Evolutionary conservation across 2,329 filamentous ascomycete species (phyloP).

Genomic region (Ophiostoma montium): DNA sequence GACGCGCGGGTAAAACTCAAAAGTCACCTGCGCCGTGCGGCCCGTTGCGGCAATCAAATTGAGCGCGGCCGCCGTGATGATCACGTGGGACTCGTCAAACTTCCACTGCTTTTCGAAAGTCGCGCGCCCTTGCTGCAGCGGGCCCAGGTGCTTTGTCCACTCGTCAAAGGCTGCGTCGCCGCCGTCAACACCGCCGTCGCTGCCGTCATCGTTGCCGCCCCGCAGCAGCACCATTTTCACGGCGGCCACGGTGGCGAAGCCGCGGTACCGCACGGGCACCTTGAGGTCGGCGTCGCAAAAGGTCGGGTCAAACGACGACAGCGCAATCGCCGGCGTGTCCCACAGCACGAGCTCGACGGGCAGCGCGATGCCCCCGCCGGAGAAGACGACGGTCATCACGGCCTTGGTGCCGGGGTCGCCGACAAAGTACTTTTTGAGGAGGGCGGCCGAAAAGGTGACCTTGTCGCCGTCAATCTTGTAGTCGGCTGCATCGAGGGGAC

Average conservation of each 20-base stretch:
- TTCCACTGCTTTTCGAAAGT: slow-evolving; percentile 38
- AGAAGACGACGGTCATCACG: slow-evolving; percentile 39
- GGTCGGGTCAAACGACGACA: background rate
- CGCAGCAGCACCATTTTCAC: slow-evolving; percentile 28
- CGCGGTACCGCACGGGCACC: slow-evolving; percentile 39
- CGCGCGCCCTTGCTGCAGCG: slow-evolving; percentile 33
- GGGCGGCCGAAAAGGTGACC: slow-evolving; percentile 32
- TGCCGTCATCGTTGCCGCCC: slow-evolving; percentile 16
- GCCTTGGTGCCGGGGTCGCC: slow-evolving; percentile 30
- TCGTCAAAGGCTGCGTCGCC: slow-evolving; percentile 37
- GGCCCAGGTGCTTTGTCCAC: slow-evolving; percentile 39
- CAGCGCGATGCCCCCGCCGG: slow-evolving; percentile 31
- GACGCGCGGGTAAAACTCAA: slow-evolving; percentile 41
- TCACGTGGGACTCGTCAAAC: slow-evolving; percentile 31
- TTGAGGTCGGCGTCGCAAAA: slow-evolving; percentile 21
- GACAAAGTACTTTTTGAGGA: slow-evolving; percentile 30
- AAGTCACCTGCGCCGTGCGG: slow-evolving; percentile 31
- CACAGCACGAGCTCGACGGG: slow-evolving; percentile 38
- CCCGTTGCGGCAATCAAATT: slow-evolving; percentile 31
- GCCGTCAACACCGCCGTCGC: background rate
- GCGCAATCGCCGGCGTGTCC: slow-evolving; percentile 27
- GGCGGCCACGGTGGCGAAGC: slow-evolving; percentile 33
- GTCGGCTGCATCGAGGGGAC: slow-evolving; percentile 18
- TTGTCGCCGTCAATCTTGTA: slow-evolving; percentile 31
- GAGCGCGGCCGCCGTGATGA: slow-evolving; percentile 30